phyloP scores from a whole-genome alignment of 2,329 filamentous ascomycete genomes.

The Talaromyces sp. region DNA sequence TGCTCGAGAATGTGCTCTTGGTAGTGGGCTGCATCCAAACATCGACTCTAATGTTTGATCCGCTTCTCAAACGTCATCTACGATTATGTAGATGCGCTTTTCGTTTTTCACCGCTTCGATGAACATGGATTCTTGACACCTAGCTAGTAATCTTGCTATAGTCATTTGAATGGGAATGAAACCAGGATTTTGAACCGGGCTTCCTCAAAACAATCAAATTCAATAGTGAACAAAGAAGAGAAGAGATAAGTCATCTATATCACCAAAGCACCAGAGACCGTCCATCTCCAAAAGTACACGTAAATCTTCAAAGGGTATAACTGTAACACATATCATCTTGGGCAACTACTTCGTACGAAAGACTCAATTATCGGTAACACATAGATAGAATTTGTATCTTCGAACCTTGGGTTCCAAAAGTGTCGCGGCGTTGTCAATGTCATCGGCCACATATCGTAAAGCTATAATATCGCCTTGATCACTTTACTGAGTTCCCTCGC shows the following conservation, averaged over 20 bases:
- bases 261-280: neutral
- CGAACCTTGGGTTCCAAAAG: neutral
- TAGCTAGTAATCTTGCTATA: neutral
- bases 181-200: neutral
- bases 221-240: neutral
- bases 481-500: constrained; percentile 11
- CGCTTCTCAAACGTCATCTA: neutral
- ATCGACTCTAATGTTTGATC: constrained; percentile 9
- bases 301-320: constrained; percentile 11
- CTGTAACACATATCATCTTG: constrained; percentile 4
- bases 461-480: constrained; percentile 15
- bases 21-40: neutral
- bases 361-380: neutral
- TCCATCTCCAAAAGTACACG: constrained; percentile 3
- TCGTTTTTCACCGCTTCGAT: neutral
- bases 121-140: neutral
- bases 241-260: neutral
- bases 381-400: neutral
- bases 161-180: neutral
- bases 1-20: neutral
- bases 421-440: neutral
- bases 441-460: neutral
- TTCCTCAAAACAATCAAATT: neutral
- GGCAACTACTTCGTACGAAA: constrained; percentile 1
- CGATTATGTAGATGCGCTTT: neutral